Evolutionary conservation across 257 asterid genomes (phyloP), one percentile per base, ranked within the genome.

Genomic region (Penstemon newberryi): DNA sequence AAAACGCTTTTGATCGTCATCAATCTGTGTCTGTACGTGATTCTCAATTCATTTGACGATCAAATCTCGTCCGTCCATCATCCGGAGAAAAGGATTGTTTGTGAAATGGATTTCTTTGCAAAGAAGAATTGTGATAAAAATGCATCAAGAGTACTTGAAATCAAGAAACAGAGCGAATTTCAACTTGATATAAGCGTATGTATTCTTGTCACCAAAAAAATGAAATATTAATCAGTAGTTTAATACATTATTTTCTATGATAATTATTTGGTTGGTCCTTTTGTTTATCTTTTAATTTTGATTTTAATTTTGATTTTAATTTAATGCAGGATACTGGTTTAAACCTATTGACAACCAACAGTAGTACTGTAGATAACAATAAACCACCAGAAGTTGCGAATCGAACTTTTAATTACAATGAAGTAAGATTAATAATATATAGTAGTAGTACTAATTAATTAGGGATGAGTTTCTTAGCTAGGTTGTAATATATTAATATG

Each of bases 31-130:
- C 18, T 2, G 41, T n/a, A n/a, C n/a, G n/a, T 66, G 72, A 68
- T 82, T 59, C 75, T 82, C 54, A 79, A 77, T 68, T 79, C 81
- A 18, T 56, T 72, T 5, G 81, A 79, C 44, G 73, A 71, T 68
- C 77, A 71, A 56, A 70, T 7, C 13, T 39, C 52, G 19, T 25
- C 59, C 4, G 4, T 43, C 0, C 60, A 47, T 52, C 55, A 8
- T 38, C 53, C 50, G 5, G 74, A 63, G 46, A 73, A 58, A 19
- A 61, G 74, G 76, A 58, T 54, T 69, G 40, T 78, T 1, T 65
- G 43, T 56, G 87, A 82, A 74, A 74, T 74, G 83, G 87, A 82
- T 67, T 82, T 82, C 81, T 82, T 79, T 33, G 42, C 84, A 0
- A 58, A 64, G 36, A 33, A 63, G 8, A 53, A 37, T 25, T 6